phyloP scores from a whole-genome alignment of 2,329 filamentous ascomycete species.

The Fusarium marasasianum region DNA sequence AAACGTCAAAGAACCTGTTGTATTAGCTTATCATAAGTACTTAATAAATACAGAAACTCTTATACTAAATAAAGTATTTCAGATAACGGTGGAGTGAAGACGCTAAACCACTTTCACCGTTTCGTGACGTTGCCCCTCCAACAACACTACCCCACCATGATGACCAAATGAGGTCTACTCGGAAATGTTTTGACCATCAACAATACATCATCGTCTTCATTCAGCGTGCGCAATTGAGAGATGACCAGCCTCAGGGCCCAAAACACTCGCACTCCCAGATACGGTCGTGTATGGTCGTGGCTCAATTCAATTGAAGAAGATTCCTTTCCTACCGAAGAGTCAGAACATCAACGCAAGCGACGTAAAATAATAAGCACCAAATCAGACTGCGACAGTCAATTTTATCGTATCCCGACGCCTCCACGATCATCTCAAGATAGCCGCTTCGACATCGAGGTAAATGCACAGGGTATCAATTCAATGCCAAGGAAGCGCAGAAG shows the following conservation, averaged over 20 bases:
- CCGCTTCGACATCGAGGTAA: not conserved
- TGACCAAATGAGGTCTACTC: not conserved
- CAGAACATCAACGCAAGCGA: not conserved
- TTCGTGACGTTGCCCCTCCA: not conserved
- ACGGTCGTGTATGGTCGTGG: not conserved
- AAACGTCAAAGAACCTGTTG: too few relatives aligned
- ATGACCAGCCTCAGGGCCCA: not conserved
- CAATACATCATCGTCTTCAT: not conserved
- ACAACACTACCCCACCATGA: not conserved
- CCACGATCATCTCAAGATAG: not conserved
- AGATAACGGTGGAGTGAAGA: not conserved
- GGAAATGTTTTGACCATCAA: not conserved
- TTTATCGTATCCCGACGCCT: not conserved
- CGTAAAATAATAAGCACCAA: not conserved
- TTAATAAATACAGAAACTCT: too few relatives aligned
- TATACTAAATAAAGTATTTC: not conserved
- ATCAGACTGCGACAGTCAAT: not conserved
- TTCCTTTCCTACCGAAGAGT: not conserved
- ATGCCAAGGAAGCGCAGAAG: not conserved
- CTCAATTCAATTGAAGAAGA: not conserved
- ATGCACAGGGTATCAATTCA: fast-evolving
- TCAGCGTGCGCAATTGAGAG: not conserved
- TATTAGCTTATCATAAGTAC: too few relatives aligned
- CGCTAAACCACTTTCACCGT: not conserved
- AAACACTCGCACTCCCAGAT: not conserved